These are phyloP conservation scores for Phaeosphaeriaceae sp. DNA, from an alignment of 2,329 filamentous ascomycete species.

Conservation along the genomic window DNA sequence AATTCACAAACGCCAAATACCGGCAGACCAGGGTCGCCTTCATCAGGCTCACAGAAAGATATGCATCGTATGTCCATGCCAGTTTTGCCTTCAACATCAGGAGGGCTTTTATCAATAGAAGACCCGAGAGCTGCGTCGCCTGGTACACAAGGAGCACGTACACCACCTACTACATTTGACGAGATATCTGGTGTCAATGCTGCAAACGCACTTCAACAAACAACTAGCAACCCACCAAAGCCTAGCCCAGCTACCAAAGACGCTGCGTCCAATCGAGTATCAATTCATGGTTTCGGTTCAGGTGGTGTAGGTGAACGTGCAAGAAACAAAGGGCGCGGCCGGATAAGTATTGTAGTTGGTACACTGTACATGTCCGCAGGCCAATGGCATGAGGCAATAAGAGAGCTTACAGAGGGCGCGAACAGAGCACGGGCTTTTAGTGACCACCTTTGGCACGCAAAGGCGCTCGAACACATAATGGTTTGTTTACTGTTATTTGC, in stretches of 20 bases:
- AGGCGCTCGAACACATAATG: slow-evolving; percentile 86
- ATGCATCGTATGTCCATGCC: slow-evolving; percentile 83
- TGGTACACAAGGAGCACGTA: slow-evolving; percentile 33
- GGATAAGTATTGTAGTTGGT: slow-evolving; percentile 79
- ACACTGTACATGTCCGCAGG: slow-evolving; percentile 88
- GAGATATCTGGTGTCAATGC: slow-evolving; percentile 46
- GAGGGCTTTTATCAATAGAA: slow-evolving; percentile 29
- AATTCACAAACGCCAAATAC: slow-evolving; percentile 38
- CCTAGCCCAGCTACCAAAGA: slow-evolving; percentile 58
- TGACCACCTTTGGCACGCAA: slow-evolving; percentile 97
- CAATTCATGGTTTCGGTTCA: slow-evolving; percentile 68
- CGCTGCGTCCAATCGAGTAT: slow-evolving; percentile 66
- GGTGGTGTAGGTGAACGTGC: slow-evolving; percentile 74
- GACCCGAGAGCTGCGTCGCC: slow-evolving; percentile 36
- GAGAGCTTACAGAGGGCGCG: slow-evolving; percentile 81
- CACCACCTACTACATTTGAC: slow-evolving; percentile 59
- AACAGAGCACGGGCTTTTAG: slow-evolving; percentile 77
- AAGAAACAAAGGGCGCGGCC: slow-evolving; percentile 79
- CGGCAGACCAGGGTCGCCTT: slow-evolving; percentile 41
- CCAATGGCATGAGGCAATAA: slow-evolving; percentile 86
- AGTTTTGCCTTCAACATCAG: slow-evolving; percentile 55
- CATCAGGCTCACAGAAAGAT: slow-evolving; percentile 60
- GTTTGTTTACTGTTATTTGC: slow-evolving; percentile 82
- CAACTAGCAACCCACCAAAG: slow-evolving; percentile 32
- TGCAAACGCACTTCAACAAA: slow-evolving; percentile 51